Evolutionary conservation across 306 rosid species (phyloP).

Genomic region (Castanea sativa): DNA sequence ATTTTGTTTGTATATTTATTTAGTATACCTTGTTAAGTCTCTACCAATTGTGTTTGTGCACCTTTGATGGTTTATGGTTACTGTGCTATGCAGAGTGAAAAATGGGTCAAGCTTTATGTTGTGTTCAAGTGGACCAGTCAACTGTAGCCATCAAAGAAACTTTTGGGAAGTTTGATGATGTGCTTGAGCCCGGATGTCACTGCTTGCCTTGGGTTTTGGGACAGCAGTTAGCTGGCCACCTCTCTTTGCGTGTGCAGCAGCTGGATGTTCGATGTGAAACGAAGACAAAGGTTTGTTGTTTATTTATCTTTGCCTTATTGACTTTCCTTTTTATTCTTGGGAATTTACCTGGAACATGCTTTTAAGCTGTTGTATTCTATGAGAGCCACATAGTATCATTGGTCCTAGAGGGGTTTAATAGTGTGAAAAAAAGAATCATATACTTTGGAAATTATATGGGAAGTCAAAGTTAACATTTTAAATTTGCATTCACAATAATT

Average conservation of each 20-base stretch:
- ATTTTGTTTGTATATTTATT: too few relatives aligned
- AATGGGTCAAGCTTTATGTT: constrained; percentile 53
- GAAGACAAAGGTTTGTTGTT: constrained; percentile 46
- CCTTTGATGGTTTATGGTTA: background rate
- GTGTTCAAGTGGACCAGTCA: constrained; percentile 58
- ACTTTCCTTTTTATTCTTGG: background rate
- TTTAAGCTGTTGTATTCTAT: background rate
- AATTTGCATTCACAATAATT: background rate
- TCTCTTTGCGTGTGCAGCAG: constrained; percentile 57
- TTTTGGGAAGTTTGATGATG: constrained; percentile 52
- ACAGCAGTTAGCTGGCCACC: constrained; percentile 44
- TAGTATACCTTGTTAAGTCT: too few relatives aligned
- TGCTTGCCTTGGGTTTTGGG: constrained; percentile 58
- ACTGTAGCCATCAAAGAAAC: constrained; percentile 51
- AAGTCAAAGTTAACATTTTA: background rate
- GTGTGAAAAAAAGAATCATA: background rate
- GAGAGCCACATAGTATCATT: background rate
- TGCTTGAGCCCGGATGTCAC: constrained; percentile 56
- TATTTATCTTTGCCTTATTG: background rate
- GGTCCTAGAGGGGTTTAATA: background rate
- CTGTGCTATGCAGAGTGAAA: constrained; percentile 10
- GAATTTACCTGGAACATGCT: background rate
- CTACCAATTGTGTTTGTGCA: too few relatives aligned
- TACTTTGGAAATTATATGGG: background rate
- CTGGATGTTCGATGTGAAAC: constrained; percentile 63